Percentiles rank a stretch among this genome's conserved stretches.
Conservation (phyloP, 257 asterid genomes). For the Primulina eburnea region DNA sequence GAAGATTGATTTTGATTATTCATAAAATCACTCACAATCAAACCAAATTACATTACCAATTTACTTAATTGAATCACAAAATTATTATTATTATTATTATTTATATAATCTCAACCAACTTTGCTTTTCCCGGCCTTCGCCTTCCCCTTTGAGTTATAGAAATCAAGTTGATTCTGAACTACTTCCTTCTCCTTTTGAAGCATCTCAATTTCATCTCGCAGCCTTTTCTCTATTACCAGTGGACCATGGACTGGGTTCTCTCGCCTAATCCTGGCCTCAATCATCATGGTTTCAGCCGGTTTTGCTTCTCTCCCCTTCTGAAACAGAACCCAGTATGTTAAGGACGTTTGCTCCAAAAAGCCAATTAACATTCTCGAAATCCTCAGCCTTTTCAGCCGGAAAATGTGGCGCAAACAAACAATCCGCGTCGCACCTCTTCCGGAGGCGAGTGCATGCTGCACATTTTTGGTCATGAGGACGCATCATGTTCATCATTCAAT, state of each 20-base stretch:
- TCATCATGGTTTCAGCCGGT: neutral
- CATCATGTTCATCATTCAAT: neutral
- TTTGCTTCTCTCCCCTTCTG: neutral
- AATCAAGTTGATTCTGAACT: neutral
- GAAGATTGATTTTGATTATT: too few species aligned
- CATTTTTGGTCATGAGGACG: neutral
- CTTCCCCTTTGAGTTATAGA: neutral
- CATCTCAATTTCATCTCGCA: neutral
- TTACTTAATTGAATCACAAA: too few species aligned
- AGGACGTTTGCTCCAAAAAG: conserved; percentile 19
- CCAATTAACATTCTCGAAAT: conserved; percentile 4
- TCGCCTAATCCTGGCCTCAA: conserved; percentile 19
- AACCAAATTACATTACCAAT: too few species aligned
- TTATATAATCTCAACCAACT: neutral
- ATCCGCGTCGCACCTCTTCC: conserved; percentile 11
- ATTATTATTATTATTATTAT: too few species aligned
- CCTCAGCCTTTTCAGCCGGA: neutral
- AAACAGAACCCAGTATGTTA: neutral
- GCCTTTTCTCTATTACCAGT: neutral
- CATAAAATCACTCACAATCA: too few species aligned
- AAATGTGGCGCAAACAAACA: conserved; percentile 18
- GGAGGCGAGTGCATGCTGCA: conserved; percentile 5
- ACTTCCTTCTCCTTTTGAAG: neutral
- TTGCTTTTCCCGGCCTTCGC: neutral
- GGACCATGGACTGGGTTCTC: conserved; percentile 22